Conservation (phyloP, 2,329 filamentous ascomycete genomes). For the Ceratocystis albifundus region DNA sequence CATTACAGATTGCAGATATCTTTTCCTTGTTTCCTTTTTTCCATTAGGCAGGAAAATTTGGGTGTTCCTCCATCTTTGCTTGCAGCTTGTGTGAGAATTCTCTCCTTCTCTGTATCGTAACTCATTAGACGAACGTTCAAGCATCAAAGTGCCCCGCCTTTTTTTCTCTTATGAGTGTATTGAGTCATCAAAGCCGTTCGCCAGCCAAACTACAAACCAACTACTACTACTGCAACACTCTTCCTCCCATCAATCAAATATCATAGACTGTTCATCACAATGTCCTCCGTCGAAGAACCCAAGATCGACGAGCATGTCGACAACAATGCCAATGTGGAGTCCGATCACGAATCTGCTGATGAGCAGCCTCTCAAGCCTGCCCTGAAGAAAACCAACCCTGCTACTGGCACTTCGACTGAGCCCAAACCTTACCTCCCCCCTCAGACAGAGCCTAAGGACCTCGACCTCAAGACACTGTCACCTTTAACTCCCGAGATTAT, state of each 20-base stretch:
- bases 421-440: conserved; percentile 54
- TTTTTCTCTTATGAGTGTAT: conserved; percentile 6
- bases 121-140: background rate
- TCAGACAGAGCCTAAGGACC: conserved; percentile 82
- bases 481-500: conserved; percentile 95
- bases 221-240: background rate
- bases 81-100: background rate
- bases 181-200: conserved; percentile 20
- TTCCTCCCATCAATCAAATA: background rate
- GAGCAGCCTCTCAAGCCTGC: conserved; percentile 69
- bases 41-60: background rate
- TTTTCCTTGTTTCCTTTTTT: background rate
- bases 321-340: conserved; percentile 51
- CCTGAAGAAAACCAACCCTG: conserved; percentile 56
- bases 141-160: conserved; percentile 20
- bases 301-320: conserved; percentile 54
- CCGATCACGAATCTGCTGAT: conserved; percentile 42
- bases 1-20: background rate
- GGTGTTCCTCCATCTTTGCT: background rate
- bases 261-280: conserved; percentile 28
- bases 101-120: background rate
- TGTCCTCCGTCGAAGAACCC: conserved; percentile 47
- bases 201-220: conserved; percentile 4
- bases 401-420: conserved; percentile 34
- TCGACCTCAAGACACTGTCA: conserved; percentile 69